Evolutionary conservation across 495 filamentous ascomycete species (phyloP), one percentile per base, ranked within the genome.

Genomic region (Tirmania nivea): DNA sequence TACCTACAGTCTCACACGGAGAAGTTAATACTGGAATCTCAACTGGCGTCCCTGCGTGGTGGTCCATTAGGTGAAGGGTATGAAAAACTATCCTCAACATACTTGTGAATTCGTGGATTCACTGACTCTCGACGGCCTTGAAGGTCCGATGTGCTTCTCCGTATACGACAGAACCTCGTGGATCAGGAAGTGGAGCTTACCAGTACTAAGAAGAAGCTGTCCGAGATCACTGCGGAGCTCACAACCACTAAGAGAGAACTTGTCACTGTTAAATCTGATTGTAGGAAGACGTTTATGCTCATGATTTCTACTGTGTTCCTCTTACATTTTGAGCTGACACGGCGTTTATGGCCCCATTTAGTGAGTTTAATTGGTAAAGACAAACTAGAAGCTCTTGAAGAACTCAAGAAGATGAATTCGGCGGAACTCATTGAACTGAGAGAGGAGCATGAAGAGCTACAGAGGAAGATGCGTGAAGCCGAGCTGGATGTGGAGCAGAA

Each of bases 351-450:
- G 51, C 36, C 53, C 34, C 49, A 52, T 36, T 53, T 55, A 74
- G 73, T 71, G 48, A 62, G 58, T 50, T 59, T 76, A 25, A 66
- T 72, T 53, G 67, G 67, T 53, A 68, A 70, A 42, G 74, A 76
- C 49, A 72, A 74, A 51, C 56, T 70, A 19, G 70, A 75, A 45
- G 62, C 73, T 10, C 60, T 75, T 34, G 66, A 66, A 35, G 69
- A 70, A 54, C 59, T 76, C 50, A 75, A 72, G 55, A 67, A 70
- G 48, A 64, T 68, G 42, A 67, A 67, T 48, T 69, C 67, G 7
- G 56, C 63, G 35, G 73, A 76, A 56, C 57, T 73, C 35, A 58
- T 67, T 55, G 67, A 69, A 59, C 54, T 75, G 25, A 69, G 72
- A 12, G 61, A 61, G 20, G 72, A 74, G 48, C 67, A 71, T 63